phyloP scores from a whole-genome alignment of 2,329 filamentous ascomycete species.

The Arthroderma sp. region DNA sequence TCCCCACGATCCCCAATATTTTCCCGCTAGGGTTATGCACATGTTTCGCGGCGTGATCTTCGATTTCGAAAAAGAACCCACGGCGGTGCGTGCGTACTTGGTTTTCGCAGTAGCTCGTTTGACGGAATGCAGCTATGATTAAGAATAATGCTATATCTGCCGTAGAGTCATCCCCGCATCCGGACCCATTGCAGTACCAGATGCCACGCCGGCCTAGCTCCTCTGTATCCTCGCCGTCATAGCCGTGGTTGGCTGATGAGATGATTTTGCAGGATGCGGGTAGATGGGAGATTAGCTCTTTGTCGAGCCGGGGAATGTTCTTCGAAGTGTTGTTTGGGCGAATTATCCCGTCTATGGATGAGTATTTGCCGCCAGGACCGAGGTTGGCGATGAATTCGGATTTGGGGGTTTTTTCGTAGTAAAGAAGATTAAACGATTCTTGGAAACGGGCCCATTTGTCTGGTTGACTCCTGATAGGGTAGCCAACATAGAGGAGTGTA shows the following conservation, averaged over 20 bases:
- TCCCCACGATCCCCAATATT: slow-evolving; percentile 10
- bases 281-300: slow-evolving; percentile 10
- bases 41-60: slow-evolving; percentile 2
- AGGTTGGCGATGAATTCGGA: slow-evolving; percentile 7
- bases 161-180: slow-evolving; percentile 9
- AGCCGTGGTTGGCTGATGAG: slow-evolving; percentile 10
- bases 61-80: slow-evolving; percentile 8
- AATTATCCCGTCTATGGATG: slow-evolving; percentile 10
- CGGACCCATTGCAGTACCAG: slow-evolving; percentile 12
- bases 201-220: slow-evolving; percentile 8
- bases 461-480: slow-evolving; percentile 5
- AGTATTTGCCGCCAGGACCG: slow-evolving; percentile 7
- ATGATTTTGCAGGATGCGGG: slow-evolving; percentile 9
- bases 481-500: slow-evolving; percentile 9
- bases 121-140: slow-evolving; percentile 9
- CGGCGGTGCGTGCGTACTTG: slow-evolving; percentile 5
- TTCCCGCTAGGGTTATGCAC: slow-evolving; percentile 8
- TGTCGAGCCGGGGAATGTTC: slow-evolving; percentile 6
- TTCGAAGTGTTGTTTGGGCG: slow-evolving; percentile 6
- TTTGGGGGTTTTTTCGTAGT: slow-evolving; percentile 6
- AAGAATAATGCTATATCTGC: slow-evolving; percentile 11
- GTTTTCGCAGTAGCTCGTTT: slow-evolving; percentile 8
- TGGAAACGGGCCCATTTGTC: slow-evolving; percentile 8
- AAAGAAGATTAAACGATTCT: slow-evolving; percentile 9
- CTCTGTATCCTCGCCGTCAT: slow-evolving; percentile 10